These are phyloP conservation scores for Pythium folliculosum DNA, from an alignment of 352 stramenopile species.

Conservation along the genomic window DNA sequence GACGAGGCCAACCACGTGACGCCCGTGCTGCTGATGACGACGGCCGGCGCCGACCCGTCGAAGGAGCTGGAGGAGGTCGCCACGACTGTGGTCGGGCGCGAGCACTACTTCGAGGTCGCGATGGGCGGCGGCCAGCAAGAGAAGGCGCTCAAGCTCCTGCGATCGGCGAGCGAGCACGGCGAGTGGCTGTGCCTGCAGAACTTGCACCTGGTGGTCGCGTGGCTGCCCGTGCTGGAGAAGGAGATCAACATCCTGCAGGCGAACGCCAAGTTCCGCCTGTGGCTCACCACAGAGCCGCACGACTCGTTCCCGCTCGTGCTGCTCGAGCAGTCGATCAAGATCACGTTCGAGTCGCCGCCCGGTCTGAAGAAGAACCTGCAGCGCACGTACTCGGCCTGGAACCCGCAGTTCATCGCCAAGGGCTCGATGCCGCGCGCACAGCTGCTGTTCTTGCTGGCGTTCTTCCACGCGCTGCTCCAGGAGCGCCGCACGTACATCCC, in stretches of 20 bases:
- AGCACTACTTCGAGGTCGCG: slow-evolving; percentile 92
- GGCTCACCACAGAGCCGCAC: slow-evolving; percentile 94
- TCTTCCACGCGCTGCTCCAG: slow-evolving; percentile 89
- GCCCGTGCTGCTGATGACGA: slow-evolving; percentile 92
- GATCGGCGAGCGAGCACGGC: slow-evolving; percentile 72
- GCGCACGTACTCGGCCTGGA: slow-evolving; percentile 90
- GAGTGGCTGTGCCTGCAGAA: slow-evolving; percentile 97
- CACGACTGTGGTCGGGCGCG: slow-evolving; percentile 72
- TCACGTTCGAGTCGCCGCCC: slow-evolving; percentile 94
- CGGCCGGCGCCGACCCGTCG: slow-evolving; percentile 91
- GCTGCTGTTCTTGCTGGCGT: slow-evolving; percentile 88
- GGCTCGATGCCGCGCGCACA: slow-evolving; percentile 50
- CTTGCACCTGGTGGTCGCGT: slow-evolving; percentile 93
- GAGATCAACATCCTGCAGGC: slow-evolving; percentile 70
- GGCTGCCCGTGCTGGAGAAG: slow-evolving; percentile 93
- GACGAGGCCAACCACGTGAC: slow-evolving; percentile 76
- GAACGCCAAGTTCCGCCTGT: slow-evolving; percentile 92
- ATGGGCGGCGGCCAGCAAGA: slow-evolving; percentile 96
- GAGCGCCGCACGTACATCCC: slow-evolving; percentile 92
- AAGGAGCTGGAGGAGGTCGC: slow-evolving; percentile 94
- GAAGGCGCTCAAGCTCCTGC: slow-evolving; percentile 85
- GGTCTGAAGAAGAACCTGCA: slow-evolving; percentile 96
- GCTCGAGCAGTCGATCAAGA: slow-evolving; percentile 92
- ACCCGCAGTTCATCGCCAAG: slow-evolving; percentile 66
- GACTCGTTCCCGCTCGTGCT: slow-evolving; percentile 90